phyloP scores from a whole-genome alignment of 106 monocot genomes.

The Alisma plantagoaquatica region DNA sequence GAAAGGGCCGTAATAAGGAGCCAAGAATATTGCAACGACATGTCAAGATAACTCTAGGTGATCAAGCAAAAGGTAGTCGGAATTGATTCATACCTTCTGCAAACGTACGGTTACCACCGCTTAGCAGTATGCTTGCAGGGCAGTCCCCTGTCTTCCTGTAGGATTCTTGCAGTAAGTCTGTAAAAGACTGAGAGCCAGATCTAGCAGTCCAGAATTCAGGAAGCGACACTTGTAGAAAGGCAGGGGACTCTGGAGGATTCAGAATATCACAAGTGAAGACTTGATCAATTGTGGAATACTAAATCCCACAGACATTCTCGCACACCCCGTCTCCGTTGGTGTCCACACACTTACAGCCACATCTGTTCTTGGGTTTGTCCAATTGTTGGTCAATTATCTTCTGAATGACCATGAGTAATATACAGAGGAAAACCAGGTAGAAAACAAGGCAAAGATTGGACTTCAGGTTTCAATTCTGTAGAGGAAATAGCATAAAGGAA shows the following conservation, averaged over 20 bases:
- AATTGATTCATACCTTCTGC: slow-evolving; percentile 38
- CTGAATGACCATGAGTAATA: too few relatives aligned
- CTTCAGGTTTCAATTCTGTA: too few relatives aligned
- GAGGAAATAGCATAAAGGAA: too few relatives aligned
- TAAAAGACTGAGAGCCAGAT: background rate
- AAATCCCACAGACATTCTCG: slow-evolving; percentile 14
- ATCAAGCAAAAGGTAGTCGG: too few relatives aligned
- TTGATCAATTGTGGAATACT: slow-evolving; percentile 16
- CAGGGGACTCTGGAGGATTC: slow-evolving; percentile 26
- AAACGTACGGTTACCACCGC: slow-evolving; percentile 23
- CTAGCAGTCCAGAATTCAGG: slow-evolving; percentile 12
- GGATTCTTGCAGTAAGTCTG: slow-evolving; percentile 5
- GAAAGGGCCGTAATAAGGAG: too few relatives aligned
- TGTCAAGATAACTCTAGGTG: too few relatives aligned
- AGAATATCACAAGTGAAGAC: slow-evolving; percentile 13
- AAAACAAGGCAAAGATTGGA: too few relatives aligned
- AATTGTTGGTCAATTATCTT: too few relatives aligned
- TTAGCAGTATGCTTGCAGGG: slow-evolving; percentile 24
- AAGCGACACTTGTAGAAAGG: slow-evolving; percentile 33
- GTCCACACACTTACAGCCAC: too few relatives aligned
- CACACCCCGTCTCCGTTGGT: slow-evolving; percentile 6
- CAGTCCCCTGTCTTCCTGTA: slow-evolving; percentile 12
- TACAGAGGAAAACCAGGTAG: too few relatives aligned
- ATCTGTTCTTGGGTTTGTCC: too few relatives aligned
- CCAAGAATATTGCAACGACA: too few relatives aligned